Evolutionary conservation across 2,329 filamentous ascomycete genomes (phyloP).

Genomic region (Trichothecium sympodiale): DNA sequence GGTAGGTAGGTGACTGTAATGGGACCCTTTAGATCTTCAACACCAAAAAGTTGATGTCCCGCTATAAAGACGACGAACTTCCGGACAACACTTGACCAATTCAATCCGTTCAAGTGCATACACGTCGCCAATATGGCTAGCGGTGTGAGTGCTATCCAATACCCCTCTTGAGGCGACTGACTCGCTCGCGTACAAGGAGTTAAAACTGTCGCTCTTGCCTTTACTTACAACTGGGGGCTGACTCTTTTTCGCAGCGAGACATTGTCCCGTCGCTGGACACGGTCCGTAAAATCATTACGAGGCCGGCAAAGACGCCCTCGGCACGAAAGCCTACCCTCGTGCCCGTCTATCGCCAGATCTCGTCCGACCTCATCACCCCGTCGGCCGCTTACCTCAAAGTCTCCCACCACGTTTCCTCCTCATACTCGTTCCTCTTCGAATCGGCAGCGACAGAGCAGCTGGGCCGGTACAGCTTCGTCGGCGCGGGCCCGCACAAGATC

Average conservation of each 20-base stretch:
- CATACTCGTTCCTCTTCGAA: slow-evolving; percentile 90
- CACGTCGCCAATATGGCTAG: no score
- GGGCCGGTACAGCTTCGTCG: slow-evolving; percentile 90
- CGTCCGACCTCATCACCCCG: slow-evolving; percentile 87
- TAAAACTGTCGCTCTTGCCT: no score
- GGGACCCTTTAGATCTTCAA: no score
- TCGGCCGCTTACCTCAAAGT: slow-evolving; percentile 93
- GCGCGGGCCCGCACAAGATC: slow-evolving; percentile 68
- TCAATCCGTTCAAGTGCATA: no score
- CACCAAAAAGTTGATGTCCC: no score
- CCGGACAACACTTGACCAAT: no score
- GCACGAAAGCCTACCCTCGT: slow-evolving; percentile 54
- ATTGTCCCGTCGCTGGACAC: slow-evolving; percentile 35
- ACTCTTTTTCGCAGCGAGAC: slow-evolving; percentile 18
- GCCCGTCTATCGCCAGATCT: slow-evolving; percentile 72
- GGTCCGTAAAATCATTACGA: slow-evolving; percentile 30
- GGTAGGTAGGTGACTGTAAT: no score
- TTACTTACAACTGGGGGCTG: not conserved
- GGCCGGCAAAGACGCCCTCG: slow-evolving; percentile 13
- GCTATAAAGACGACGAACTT: no score
- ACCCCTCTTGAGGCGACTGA: no score
- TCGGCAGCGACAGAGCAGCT: slow-evolving; percentile 90
- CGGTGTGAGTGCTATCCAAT: no score
- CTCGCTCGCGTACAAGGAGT: no score
- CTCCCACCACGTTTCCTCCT: slow-evolving; percentile 51